Evolutionary conservation across 192 early-diverging fungal genomes (phyloP).

Genomic region (Coemansia sp.): DNA sequence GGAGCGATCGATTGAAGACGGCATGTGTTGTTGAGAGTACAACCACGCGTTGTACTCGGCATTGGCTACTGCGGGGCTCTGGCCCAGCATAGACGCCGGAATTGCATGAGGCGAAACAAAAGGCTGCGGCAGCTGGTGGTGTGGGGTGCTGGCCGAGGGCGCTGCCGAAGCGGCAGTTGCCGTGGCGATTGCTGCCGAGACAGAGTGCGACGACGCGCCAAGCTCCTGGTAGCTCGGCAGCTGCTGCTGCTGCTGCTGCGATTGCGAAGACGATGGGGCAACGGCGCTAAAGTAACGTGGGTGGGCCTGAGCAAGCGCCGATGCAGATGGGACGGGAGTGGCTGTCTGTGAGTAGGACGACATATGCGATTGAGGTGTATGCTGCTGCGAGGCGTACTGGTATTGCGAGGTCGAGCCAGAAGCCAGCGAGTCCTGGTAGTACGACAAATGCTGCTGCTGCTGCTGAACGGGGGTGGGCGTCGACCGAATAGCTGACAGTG

Average conservation of each 20-base stretch:
- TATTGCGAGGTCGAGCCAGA: conserved; percentile 10
- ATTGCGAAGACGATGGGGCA: not conserved
- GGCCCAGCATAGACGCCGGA: conserved; percentile 47
- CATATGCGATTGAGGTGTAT: conserved; percentile 21
- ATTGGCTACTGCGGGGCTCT: conserved; percentile 30
- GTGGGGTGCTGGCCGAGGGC: conserved; percentile 19
- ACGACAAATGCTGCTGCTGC: conserved; percentile 20
- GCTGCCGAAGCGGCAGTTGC: conserved; percentile 8
- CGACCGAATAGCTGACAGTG: conserved; percentile 44
- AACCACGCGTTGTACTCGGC: conserved; percentile 49
- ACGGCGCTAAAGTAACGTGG: not conserved
- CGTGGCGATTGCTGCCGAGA: conserved; percentile 18
- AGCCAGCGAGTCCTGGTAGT: conserved; percentile 21
- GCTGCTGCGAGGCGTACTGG: conserved; percentile 22
- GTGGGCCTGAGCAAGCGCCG: conserved; percentile 8
- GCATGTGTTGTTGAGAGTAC: conserved; percentile 47
- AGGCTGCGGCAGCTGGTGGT: conserved; percentile 30
- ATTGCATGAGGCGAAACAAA: conserved; percentile 44
- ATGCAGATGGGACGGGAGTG: conserved; percentile 17
- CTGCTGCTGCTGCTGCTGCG: conserved; percentile 6
- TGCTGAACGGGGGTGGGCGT: conserved; percentile 19
- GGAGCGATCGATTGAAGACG: conserved; percentile 33
- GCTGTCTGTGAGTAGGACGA: conserved; percentile 17
- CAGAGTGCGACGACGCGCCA: conserved; percentile 21
- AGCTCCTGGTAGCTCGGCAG: conserved; percentile 29